Evolutionary conservation across 345 rosid genomes (phyloP), one percentile per base, ranked within the genome.

Genomic region (Pistacia vera): DNA sequence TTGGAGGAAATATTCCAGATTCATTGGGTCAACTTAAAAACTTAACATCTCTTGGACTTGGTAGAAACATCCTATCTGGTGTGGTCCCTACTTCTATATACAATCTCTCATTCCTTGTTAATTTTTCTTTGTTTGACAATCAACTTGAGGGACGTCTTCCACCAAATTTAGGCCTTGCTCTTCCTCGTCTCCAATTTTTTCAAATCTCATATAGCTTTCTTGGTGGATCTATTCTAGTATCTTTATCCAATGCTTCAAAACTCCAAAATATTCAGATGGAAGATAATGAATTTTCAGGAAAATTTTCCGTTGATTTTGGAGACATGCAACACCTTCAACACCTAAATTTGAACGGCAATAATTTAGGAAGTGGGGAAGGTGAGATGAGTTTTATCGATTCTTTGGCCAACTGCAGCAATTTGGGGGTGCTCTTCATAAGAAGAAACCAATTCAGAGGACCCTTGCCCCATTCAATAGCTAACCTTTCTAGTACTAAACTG

Each of bases 81-180:
- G 25, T 25, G 0, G 25, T 25, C 25, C 25, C 25, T 25, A 0
- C 25, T 25, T 25, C 25, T 25, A 25, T 22, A 22, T 20, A 44
- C 28, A 25, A 12, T 83, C 51, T 77, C 79, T 52, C 28, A 77
- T 1, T 70, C 70, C 8, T 44, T 20, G 54, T 1, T 20, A 44
- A 0, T 44, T 66, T 66, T 2, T 4, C 18, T 5, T 3, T 20
- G 17, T 44, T 54, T 20, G 0, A 66, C 0, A 84, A 81, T 36
- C 77, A 67, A n/a, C 55, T 84, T 2, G 55, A 79, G 22, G 80
- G 84, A 17, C 60, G n/a, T 13, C 76, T 83, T 22, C 82, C 77
- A 5, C 17, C 56, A 30, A n/a, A 58, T 52, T 54, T 79, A 11
- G 78, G 73, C n/a, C 28, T 57, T 36, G 30, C 58, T 14, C 80